Conservation (phyloP, 2,329 filamentous ascomycete species). For the Fusarium gaditjirri region DNA sequence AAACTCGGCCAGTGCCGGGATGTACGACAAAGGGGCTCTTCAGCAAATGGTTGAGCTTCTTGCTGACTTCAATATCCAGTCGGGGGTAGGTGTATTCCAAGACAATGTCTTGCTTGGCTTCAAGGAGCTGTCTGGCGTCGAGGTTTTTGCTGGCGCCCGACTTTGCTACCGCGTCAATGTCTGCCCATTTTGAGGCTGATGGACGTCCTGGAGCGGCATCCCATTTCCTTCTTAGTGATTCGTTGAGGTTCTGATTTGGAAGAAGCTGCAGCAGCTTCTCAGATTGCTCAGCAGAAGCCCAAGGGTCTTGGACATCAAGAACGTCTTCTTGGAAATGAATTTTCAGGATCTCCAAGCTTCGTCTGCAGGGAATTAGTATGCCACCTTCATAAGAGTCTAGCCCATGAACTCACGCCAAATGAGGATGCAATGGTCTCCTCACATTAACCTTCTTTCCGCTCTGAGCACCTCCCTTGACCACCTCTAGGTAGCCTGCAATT, state of each 20-base stretch:
- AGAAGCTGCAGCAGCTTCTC: conserved; percentile 85
- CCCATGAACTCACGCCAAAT: conserved; percentile 71
- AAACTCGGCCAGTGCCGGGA: conserved; percentile 91
- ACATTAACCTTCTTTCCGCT: conserved; percentile 88
- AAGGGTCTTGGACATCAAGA: conserved; percentile 87
- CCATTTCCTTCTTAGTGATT: conserved; percentile 90
- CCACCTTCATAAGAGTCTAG: background rate
- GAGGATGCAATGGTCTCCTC: conserved; percentile 87
- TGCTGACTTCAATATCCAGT: conserved; percentile 95
- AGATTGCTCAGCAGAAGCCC: conserved; percentile 74
- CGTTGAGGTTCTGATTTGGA: conserved; percentile 80
- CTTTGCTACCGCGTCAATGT: conserved; percentile 89
- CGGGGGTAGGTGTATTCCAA: conserved; percentile 98
- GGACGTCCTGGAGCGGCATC: conserved; percentile 80
- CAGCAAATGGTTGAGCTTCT: conserved; percentile 97
- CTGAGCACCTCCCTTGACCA: conserved; percentile 87
- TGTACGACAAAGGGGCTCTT: conserved; percentile 98
- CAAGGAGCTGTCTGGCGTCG: conserved; percentile 77
- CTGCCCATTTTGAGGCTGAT: conserved; percentile 88
- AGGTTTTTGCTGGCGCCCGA: conserved; percentile 77
- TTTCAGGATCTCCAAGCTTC: conserved; percentile 86
- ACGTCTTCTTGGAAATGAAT: conserved; percentile 86
- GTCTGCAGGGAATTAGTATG: conserved; percentile 56
- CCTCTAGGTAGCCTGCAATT: conserved; percentile 88
- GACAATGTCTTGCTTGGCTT: conserved; percentile 95